phyloP scores from a whole-genome alignment of 106 monocot genomes.

The Platanthera guangdongensis region DNA sequence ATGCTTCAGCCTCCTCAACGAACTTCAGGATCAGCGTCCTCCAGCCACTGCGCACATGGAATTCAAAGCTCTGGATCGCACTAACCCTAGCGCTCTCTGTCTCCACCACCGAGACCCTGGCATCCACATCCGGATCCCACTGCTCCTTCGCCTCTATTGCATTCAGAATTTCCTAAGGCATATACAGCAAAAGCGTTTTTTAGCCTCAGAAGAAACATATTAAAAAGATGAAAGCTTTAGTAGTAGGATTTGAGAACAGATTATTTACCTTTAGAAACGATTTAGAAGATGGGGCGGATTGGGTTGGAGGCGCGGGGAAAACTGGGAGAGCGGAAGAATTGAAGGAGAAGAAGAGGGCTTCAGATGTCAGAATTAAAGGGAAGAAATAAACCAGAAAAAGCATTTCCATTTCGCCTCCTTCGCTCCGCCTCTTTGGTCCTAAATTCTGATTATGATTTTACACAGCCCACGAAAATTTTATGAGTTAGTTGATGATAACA shows the following conservation, averaged over 20 bases:
- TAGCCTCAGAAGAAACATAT: not conserved
- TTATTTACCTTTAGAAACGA: slow-evolving; percentile 2
- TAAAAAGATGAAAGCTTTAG: not conserved
- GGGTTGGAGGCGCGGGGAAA: not conserved
- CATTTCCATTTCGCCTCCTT: not conserved
- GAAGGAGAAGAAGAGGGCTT: not conserved
- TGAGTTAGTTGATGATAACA: no score
- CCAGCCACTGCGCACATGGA: slow-evolving; percentile 30
- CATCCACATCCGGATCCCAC: slow-evolving; percentile 40
- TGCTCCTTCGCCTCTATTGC: slow-evolving; percentile 41
- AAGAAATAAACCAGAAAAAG: not conserved
- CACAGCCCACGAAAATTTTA: no score
- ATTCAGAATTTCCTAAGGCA: slow-evolving; percentile 25
- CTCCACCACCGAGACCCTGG: slow-evolving; percentile 40
- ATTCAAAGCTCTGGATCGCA: slow-evolving; percentile 43
- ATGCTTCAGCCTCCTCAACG: slow-evolving; percentile 24
- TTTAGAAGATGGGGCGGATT: not conserved
- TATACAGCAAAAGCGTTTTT: not conserved
- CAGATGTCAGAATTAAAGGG: slow-evolving; percentile 1
- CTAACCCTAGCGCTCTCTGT: slow-evolving; percentile 19
- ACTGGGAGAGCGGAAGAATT: not conserved
- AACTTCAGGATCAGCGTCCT: slow-evolving; percentile 25
- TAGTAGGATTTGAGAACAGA: not conserved
- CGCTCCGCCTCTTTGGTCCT: not conserved
- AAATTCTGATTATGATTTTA: not conserved